These are phyloP conservation scores for Leccinum subfulvum DNA, from an alignment of 1,284 basidiomycete genomes.

Conservation along the genomic window DNA sequence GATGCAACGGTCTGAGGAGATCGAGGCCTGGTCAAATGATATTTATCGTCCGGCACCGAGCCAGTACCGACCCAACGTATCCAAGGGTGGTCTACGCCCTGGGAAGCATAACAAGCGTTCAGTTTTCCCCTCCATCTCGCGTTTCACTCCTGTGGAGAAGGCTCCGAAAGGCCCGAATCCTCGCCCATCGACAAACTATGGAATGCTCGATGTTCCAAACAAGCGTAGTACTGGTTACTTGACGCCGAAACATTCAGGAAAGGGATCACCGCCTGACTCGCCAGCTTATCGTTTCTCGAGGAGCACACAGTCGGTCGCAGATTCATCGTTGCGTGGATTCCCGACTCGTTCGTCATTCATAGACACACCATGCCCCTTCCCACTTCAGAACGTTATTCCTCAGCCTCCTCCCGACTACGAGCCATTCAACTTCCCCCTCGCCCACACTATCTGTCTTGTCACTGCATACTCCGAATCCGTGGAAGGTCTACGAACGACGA, in stretches of 20 bases:
- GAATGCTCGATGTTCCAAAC: slow-evolving; percentile 65
- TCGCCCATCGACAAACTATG: slow-evolving; percentile 75
- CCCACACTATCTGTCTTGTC: slow-evolving; percentile 93
- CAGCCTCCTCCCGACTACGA: slow-evolving; percentile 91
- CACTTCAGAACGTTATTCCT: slow-evolving; percentile 84
- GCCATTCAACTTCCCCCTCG: slow-evolving; percentile 95
- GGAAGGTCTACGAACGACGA: slow-evolving; percentile 93
- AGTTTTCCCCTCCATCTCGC: slow-evolving; percentile 75
- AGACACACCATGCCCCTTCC: slow-evolving; percentile 87
- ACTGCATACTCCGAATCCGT: slow-evolving; percentile 98
- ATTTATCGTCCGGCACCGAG: slow-evolving; percentile 95
- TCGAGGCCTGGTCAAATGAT: slow-evolving; percentile 96
- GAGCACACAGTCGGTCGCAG: slow-evolving; percentile 78
- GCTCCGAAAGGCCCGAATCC: slow-evolving; percentile 58
- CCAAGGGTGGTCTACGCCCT: slow-evolving; percentile 57
- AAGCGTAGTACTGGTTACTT: slow-evolving; percentile 66
- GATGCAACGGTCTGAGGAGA: slow-evolving; percentile 88
- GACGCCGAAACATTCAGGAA: slow-evolving; percentile 40
- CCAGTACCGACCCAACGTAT: slow-evolving; percentile 87
- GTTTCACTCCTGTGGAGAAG: slow-evolving; percentile 84
- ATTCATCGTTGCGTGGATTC: slow-evolving; percentile 28
- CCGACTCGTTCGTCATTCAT: slow-evolving; percentile 48
- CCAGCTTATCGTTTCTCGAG: slow-evolving; percentile 73
- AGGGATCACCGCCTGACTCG: slow-evolving; percentile 73
- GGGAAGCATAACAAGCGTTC: slow-evolving; percentile 58